phyloP scores from a whole-genome alignment of 768 basidiomycete genomes.

The Pulveroboletus sp. region DNA sequence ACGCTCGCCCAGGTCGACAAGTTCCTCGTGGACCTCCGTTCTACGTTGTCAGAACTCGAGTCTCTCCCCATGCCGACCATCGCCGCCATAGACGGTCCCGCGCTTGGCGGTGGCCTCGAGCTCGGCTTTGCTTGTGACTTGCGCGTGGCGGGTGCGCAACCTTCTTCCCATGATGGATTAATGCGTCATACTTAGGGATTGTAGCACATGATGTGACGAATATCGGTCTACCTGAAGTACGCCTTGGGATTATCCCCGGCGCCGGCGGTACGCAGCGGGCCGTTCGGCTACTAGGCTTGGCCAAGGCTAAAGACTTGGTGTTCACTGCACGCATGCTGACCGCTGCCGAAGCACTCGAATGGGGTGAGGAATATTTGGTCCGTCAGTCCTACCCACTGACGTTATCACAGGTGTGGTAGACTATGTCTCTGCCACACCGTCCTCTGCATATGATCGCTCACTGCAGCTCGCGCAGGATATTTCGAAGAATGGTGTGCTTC shows the following conservation, averaged over 20 bases:
- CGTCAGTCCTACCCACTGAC: not conserved
- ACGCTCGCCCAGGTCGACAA: constrained; percentile 64
- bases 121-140: constrained; percentile 86
- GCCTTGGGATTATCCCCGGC: constrained; percentile 84
- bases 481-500: constrained; percentile 54
- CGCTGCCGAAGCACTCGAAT: constrained; percentile 65
- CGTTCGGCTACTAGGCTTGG: constrained; percentile 70
- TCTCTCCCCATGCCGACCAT: constrained; percentile 84
- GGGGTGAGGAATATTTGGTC: constrained; percentile 43
- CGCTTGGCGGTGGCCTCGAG: constrained; percentile 91
- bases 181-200: not conserved
- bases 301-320: constrained; percentile 84
- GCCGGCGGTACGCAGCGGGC: constrained; percentile 88
- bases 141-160: constrained; percentile 75
- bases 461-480: constrained; percentile 67
- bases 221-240: constrained; percentile 83
- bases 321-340: constrained; percentile 74
- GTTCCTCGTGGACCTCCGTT: constrained; percentile 76
- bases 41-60: constrained; percentile 73
- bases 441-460: constrained; percentile 68
- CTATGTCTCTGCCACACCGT: constrained; percentile 63
- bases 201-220: constrained; percentile 69
- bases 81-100: constrained; percentile 90
- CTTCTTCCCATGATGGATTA: not conserved
- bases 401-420: constrained; percentile 68